Evolutionary conservation across 139 green algal species (phyloP), one percentile per base, ranked within the genome.

Genomic region (Limnomonas spitsbergensis): DNA sequence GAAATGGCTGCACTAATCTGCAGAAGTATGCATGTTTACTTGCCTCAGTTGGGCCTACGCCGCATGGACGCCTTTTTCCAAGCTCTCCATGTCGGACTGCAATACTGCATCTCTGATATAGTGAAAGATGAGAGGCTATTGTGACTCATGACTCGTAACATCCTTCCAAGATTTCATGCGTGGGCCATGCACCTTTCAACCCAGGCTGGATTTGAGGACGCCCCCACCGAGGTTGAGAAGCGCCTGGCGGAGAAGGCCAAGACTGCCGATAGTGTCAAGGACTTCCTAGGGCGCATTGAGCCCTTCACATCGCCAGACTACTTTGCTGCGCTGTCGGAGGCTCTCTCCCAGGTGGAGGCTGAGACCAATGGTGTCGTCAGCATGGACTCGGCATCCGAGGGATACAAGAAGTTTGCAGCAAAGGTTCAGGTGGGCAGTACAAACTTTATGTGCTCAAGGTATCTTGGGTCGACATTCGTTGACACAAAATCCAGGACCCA

Each of bases 361-460:
- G 77, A 86, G 35, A 86, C 77, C 14, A 79, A 77, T 7, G 73
- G 35, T 2, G 73, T 72, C 9, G 76, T 91, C 0, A 66, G 67
- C 1, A 71, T 88, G 53, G 83, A 91, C 66, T 83, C 77, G 29
- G 29, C 37, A 29, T 82, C 68, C 29, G 53, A 77, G 2, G 83
- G 81, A 6, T 91, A 91, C 82, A 91, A 91, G 80, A 82, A 85
- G 80, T 91, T 88, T 61, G 83, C 86, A n/a, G 76, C 79, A 52
- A 87, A 84, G 54, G 82, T 90, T 52, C 81, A 90, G 85, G 82
- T 84, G 72, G 42, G 78, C 6, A 29, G 3, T 7, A 6, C 38
- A 38, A 9, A n/a, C n/a, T 67, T 36, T 4, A 6, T 40, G 40
- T 24, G 4, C 26, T 38, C 37, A 29, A 7, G 47, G 20, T 24